Evolutionary conservation across 2,329 filamentous ascomycete species (phyloP).

Genomic region (Monilinia fructicola): DNA sequence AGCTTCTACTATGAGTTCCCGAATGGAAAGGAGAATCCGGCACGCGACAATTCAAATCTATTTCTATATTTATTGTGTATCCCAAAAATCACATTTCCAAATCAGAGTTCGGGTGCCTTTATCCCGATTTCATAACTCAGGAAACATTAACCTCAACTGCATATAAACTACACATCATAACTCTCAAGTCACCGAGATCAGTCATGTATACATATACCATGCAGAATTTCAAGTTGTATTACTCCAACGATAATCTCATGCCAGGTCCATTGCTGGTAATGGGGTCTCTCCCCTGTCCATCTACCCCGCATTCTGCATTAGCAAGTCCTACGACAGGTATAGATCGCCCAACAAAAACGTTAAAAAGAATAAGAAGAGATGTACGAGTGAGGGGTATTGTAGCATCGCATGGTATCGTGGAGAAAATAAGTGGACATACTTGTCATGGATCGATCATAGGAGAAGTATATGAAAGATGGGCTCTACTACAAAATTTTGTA

Average conservation of each 20-base stretch:
- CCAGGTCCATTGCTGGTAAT: not conserved
- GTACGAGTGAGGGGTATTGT: constrained; percentile 17
- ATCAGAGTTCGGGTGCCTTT: too few species aligned
- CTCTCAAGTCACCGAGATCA: not conserved
- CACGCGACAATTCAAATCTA: too few species aligned
- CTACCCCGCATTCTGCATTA: constrained; percentile 17
- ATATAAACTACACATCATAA: too few species aligned
- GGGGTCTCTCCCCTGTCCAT: not conserved
- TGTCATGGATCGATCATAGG: not conserved
- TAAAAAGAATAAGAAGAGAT: not conserved
- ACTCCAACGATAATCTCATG: not conserved
- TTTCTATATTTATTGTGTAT: too few species aligned
- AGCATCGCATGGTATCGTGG: constrained; percentile 17
- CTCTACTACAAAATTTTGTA: not conserved
- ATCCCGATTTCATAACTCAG: too few species aligned
- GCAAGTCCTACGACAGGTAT: constrained; percentile 5
- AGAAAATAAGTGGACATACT: not conserved
- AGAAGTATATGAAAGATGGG: constrained; percentile 6
- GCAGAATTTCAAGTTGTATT: not conserved
- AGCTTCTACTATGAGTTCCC: too few species aligned
- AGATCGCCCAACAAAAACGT: not conserved
- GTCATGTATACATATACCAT: not conserved
- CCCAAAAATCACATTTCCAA: too few species aligned
- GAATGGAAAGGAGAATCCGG: too few species aligned
- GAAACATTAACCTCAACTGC: too few species aligned